Evolutionary conservation across 1,284 basidiomycete genomes (phyloP).

Genomic region (Pyrrhoderma lamaoense): DNA sequence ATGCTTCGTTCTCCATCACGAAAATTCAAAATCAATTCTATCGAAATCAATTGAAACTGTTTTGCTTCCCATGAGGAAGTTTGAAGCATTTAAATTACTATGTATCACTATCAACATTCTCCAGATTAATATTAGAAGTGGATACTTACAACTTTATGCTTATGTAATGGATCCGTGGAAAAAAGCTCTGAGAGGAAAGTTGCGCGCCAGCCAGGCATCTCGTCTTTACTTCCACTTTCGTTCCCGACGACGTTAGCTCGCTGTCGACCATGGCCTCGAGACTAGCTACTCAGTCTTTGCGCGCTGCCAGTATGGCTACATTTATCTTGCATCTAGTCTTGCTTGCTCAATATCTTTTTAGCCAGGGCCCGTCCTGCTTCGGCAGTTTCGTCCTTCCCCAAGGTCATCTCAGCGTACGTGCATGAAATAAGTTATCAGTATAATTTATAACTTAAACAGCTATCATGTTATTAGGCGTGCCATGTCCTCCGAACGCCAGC

Average conservation of each 20-base stretch:
- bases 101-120: too few species aligned
- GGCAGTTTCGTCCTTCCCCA: slow-evolving; percentile 41
- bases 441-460: neutral
- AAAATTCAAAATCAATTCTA: too few species aligned
- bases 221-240: neutral
- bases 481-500: slow-evolving; percentile 55
- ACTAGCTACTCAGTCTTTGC: slow-evolving; percentile 58
- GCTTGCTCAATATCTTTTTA: slow-evolving; percentile 6
- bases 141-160: too few species aligned
- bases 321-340: neutral
- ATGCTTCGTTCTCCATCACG: too few species aligned
- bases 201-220: neutral
- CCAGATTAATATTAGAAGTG: too few species aligned
- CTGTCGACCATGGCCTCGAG: slow-evolving; percentile 53
- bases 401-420: slow-evolving; percentile 51
- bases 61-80: too few species aligned
- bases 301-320: slow-evolving; percentile 47
- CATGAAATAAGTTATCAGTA: slow-evolving; percentile 2
- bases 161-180: slow-evolving; percentile 15
- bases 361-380: slow-evolving; percentile 49
- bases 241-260: slow-evolving; percentile 2
- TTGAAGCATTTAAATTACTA: too few species aligned
- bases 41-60: too few species aligned
- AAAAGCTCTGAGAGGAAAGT: neutral
- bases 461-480: slow-evolving; percentile 42